Evolutionary conservation across 306 rosid genomes (phyloP).

Genomic region (Vigna reflexopilosa): DNA sequence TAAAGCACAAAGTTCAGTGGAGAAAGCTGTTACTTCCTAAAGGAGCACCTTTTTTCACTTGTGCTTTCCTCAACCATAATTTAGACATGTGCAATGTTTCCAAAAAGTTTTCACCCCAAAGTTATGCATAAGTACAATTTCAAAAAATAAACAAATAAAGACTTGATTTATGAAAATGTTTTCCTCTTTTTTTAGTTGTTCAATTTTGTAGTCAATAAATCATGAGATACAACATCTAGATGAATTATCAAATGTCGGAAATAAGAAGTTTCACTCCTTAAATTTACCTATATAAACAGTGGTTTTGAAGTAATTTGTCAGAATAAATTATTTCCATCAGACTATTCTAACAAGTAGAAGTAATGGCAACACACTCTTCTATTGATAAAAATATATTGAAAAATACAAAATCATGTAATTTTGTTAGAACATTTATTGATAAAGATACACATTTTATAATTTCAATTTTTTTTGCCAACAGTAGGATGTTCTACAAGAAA

Average conservation of each 20-base stretch:
- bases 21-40: constrained; percentile 26
- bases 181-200: not conserved
- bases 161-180: not conserved
- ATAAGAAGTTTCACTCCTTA: not conserved
- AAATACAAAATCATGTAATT: too few relatives aligned
- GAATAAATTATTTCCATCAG: not conserved
- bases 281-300: not conserved
- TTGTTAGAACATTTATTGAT: not conserved
- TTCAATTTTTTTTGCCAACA: not conserved
- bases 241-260: not conserved
- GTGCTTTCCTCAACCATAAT: not conserved
- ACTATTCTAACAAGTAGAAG: not conserved
- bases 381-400: not conserved
- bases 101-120: not conserved
- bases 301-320: constrained; percentile 18
- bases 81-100: constrained; percentile 11
- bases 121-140: constrained; percentile 4
- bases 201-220: not conserved
- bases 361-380: not conserved
- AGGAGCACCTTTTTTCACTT: constrained; percentile 23
- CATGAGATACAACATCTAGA: not conserved
- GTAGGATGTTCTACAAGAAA: not conserved
- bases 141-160: not conserved
- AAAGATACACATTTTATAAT: not conserved
- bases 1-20: constrained; percentile 26